A percentile compares a stretch with the other conserved stretches of the same genome.
Evolutionary conservation across 768 basidiomycete genomes (phyloP).

Genomic region (Russula ochroleuca): DNA sequence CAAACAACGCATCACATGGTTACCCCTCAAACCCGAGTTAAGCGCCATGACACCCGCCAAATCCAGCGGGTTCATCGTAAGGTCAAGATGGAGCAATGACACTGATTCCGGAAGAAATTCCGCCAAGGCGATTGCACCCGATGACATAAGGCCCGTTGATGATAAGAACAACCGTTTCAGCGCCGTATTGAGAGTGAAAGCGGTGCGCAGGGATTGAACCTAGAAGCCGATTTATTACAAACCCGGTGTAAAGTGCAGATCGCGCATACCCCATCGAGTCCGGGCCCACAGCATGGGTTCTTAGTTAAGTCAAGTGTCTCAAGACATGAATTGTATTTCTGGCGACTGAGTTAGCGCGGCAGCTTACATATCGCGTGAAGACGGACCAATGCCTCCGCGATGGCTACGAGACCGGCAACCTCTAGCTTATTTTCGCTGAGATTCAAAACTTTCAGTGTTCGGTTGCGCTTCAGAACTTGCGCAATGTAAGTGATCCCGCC

Average conservation of each 20-base stretch:
- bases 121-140: conserved; percentile 90
- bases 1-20: conserved; percentile 83
- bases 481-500: conserved; percentile 85
- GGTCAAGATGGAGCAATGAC: conserved; percentile 85
- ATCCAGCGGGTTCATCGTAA: conserved; percentile 79
- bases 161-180: conserved; percentile 92
- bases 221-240: conserved; percentile 31
- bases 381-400: conserved; percentile 87
- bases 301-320: conserved; percentile 92
- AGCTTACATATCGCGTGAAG: not conserved
- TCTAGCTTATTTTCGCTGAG: conserved; percentile 94
- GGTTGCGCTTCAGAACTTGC: conserved; percentile 93
- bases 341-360: not conserved
- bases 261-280: conserved; percentile 77
- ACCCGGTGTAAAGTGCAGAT: not conserved
- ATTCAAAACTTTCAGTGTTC: conserved; percentile 91
- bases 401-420: conserved; percentile 63
- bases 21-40: conserved; percentile 76
- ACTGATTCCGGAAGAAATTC: conserved; percentile 92
- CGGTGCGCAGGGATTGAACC: conserved; percentile 85
- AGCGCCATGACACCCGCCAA: conserved; percentile 93
- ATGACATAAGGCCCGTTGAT: conserved; percentile 69
- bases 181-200: conserved; percentile 87
- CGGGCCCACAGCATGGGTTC: conserved; percentile 90
- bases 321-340: conserved; percentile 93